Evolutionary conservation across 306 rosid genomes (phyloP).

Genomic region (Vigna hirtella): DNA sequence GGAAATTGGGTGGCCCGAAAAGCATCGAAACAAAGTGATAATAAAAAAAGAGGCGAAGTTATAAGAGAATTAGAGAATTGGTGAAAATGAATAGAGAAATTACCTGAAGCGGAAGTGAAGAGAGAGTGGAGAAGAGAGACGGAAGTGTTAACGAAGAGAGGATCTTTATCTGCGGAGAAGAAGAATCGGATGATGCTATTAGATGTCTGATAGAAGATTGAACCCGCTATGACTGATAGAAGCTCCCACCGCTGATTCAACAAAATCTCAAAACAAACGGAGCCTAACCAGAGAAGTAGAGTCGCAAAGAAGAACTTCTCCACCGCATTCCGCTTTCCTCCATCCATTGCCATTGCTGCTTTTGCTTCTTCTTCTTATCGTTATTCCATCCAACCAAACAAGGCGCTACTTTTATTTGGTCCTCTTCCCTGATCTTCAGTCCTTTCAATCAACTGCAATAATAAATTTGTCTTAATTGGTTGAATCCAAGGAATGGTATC

Average conservation of each 20-base stretch:
- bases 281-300: slow-evolving; percentile 64
- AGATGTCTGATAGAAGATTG: slow-evolving; percentile 67
- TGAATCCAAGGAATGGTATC: not conserved
- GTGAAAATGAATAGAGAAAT: slow-evolving; percentile 5
- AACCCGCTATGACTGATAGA: slow-evolving; percentile 62
- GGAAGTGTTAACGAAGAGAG: slow-evolving; percentile 81
- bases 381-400: not conserved
- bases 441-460: too few relatives aligned
- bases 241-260: slow-evolving; percentile 61
- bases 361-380: not conserved
- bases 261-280: slow-evolving; percentile 60
- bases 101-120: slow-evolving; percentile 78
- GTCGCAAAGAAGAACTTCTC: slow-evolving; percentile 68
- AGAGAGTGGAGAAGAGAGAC: slow-evolving; percentile 89
- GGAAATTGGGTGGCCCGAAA: too few relatives aligned
- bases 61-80: too few relatives aligned
- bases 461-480: not conserved
- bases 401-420: too few relatives aligned
- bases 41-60: too few relatives aligned
- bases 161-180: slow-evolving; percentile 51
- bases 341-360: slow-evolving; percentile 43
- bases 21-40: too few relatives aligned
- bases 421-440: not conserved
- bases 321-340: slow-evolving; percentile 38
- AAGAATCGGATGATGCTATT: slow-evolving; percentile 60